Conservation (phyloP, 768 basidiomycete species). For the Kwoniella botswanensis region DNA sequence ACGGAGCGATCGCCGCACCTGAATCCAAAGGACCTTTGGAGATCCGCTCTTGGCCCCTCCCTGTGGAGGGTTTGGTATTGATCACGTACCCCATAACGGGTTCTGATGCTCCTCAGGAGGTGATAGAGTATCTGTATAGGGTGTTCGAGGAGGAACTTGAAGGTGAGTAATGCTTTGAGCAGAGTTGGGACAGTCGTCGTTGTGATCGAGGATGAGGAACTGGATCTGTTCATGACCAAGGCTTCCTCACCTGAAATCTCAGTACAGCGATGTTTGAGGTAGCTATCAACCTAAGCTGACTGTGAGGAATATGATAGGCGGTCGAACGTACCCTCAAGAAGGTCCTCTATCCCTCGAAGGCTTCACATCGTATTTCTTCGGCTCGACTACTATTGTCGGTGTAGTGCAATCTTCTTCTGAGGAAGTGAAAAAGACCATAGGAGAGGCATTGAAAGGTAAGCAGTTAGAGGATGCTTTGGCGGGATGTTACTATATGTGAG, state of each 20-base stretch:
- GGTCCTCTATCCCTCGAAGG: slow-evolving; percentile 60
- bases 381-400: slow-evolving; percentile 75
- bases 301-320: slow-evolving; percentile 55
- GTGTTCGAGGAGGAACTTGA: slow-evolving; percentile 77
- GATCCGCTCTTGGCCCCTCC: slow-evolving; percentile 62
- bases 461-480: slow-evolving; percentile 64
- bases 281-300: not conserved
- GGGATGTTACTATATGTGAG: slow-evolving; percentile 60
- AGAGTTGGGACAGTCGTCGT: not conserved
- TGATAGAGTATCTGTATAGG: slow-evolving; percentile 67
- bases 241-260: too few relatives aligned
- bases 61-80: slow-evolving; percentile 54
- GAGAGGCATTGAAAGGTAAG: slow-evolving; percentile 41
- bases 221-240: not conserved
- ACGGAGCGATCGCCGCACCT: slow-evolving; percentile 66
- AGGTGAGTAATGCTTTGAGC: slow-evolving; percentile 52
- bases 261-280: too few relatives aligned
- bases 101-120: slow-evolving; percentile 61
- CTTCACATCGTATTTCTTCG: slow-evolving; percentile 79
- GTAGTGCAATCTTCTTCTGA: slow-evolving; percentile 57
- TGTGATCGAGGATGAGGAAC: not conserved
- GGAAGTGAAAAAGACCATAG: slow-evolving; percentile 36
- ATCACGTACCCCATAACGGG: slow-evolving; percentile 66
- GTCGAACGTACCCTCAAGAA: slow-evolving; percentile 86
- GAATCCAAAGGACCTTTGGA: slow-evolving; percentile 55